phyloP scores from a whole-genome alignment of 495 filamentous ascomycete species.

The Aspergillus diversus region DNA sequence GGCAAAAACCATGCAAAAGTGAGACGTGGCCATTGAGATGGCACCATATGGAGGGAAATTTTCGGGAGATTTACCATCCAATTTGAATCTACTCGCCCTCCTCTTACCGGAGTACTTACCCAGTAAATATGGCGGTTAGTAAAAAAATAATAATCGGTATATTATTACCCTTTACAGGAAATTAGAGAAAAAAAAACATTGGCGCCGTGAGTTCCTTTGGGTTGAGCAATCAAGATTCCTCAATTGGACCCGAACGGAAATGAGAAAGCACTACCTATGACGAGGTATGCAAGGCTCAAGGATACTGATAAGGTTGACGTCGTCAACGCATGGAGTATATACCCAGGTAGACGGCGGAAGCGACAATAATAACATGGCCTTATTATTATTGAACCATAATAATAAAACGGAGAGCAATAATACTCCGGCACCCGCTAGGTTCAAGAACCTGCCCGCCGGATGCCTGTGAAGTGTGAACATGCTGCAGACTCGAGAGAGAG shows the following conservation, averaged over 20 bases:
- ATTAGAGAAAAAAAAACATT: not conserved
- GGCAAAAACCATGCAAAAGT: slow-evolving; percentile 11
- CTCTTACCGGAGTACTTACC: too few species aligned
- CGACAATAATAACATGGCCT: slow-evolving; percentile 2
- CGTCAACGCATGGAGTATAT: not conserved
- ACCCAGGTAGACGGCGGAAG: slow-evolving; percentile 1
- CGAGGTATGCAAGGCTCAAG: slow-evolving; percentile 1
- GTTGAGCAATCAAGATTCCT: not conserved
- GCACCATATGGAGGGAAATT: slow-evolving; percentile 19
- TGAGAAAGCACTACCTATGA: not conserved
- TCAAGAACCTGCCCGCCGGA: not conserved
- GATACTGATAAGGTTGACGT: slow-evolving; percentile 7
- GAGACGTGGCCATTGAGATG: slow-evolving; percentile 24
- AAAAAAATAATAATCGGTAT: not conserved
- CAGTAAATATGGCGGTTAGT: not conserved
- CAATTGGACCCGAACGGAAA: not conserved
- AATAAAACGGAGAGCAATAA: not conserved
- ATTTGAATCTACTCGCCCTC: too few species aligned
- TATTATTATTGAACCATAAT: not conserved
- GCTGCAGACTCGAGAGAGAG: not conserved
- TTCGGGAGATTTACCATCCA: slow-evolving; percentile 3
- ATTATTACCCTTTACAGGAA: not conserved
- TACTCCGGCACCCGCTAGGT: not conserved
- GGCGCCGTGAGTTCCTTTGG: not conserved
- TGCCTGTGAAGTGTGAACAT: not conserved